Conservation (phyloP, 2,329 filamentous ascomycete genomes). For the Cercospora nicotianae region DNA sequence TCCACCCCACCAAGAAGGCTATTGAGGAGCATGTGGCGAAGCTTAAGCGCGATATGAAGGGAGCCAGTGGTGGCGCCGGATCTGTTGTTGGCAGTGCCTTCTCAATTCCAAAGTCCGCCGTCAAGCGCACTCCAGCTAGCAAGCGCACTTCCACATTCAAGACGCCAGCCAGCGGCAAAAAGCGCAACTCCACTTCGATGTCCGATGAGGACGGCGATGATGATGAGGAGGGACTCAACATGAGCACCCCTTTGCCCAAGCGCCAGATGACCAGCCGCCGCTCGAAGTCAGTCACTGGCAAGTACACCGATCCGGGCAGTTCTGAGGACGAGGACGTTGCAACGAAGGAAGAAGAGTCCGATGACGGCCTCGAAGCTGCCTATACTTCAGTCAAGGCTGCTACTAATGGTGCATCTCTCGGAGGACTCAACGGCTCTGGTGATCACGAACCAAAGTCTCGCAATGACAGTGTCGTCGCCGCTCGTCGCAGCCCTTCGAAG, state of each 20-base stretch:
- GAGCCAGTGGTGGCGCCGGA: neutral
- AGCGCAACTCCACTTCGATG: slow-evolving; percentile 22
- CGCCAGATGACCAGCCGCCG: slow-evolving; percentile 24
- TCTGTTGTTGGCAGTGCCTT: neutral
- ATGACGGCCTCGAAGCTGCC: slow-evolving; percentile 8
- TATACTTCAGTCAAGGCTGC: slow-evolving; percentile 8
- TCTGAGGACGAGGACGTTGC: neutral
- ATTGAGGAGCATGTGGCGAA: slow-evolving; percentile 29
- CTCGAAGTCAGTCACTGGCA: slow-evolving; percentile 7
- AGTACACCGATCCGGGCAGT: slow-evolving; percentile 6
- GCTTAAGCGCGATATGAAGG: slow-evolving; percentile 1
- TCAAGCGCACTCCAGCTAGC: slow-evolving; percentile 10
- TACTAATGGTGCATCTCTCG: neutral
- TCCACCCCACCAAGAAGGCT: slow-evolving; percentile 24
- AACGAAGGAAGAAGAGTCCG: slow-evolving; percentile 3
- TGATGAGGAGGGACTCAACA: slow-evolving; percentile 22
- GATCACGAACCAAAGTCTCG: slow-evolving; percentile 1
- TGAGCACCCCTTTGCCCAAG: slow-evolving; percentile 15
- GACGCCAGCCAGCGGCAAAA: slow-evolving; percentile 21
- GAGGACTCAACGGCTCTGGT: neutral
- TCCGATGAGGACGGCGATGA: slow-evolving; percentile 33
- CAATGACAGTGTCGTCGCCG: slow-evolving; percentile 5
- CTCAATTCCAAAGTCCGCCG: slow-evolving; percentile 12
- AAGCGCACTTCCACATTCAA: slow-evolving; percentile 17
- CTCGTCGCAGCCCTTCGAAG: neutral